phyloP scores from a whole-genome alignment of 2,329 filamentous ascomycete species.

The Fusarium pseudonygamai region DNA sequence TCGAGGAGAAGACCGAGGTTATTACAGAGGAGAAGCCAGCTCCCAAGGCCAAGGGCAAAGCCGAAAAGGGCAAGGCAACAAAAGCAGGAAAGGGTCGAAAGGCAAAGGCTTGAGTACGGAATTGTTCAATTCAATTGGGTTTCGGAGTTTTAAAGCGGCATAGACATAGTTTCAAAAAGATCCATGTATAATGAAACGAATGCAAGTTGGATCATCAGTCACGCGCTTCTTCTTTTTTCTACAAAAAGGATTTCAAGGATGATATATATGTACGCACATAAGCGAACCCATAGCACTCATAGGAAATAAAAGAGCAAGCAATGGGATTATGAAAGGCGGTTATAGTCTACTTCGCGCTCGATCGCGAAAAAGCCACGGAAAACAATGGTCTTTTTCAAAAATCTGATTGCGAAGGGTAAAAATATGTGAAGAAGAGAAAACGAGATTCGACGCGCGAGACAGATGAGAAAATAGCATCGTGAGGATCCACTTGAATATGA shows the following conservation, averaged over 20 bases:
- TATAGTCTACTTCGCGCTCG: constrained; percentile 64
- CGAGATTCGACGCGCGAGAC: constrained; percentile 1
- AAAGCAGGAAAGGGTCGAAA: constrained; percentile 47
- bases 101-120: constrained; percentile 49
- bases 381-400: constrained; percentile 47
- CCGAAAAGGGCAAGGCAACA: constrained; percentile 40
- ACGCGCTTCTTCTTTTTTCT: constrained; percentile 1
- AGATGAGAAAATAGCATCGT: constrained; percentile 8
- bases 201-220: constrained; percentile 33
- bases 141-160: constrained; percentile 41
- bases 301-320: constrained; percentile 53
- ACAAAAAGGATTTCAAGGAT: background rate
- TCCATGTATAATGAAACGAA: constrained; percentile 45
- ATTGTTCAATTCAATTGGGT: constrained; percentile 31
- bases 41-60: constrained; percentile 50
- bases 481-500: constrained; percentile 35
- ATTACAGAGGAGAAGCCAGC: constrained; percentile 39
- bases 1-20: constrained; percentile 38
- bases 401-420: constrained; percentile 52
- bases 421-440: constrained; percentile 57
- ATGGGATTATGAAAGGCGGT: constrained; percentile 69
- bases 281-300: constrained; percentile 68
- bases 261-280: constrained; percentile 66
- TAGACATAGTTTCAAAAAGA: constrained; percentile 39
- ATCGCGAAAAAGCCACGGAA: constrained; percentile 56